Base-by-base conservation (phyloP, 768 basidiomycete genomes). In the Candolleomyces eurysporus region DNA sequence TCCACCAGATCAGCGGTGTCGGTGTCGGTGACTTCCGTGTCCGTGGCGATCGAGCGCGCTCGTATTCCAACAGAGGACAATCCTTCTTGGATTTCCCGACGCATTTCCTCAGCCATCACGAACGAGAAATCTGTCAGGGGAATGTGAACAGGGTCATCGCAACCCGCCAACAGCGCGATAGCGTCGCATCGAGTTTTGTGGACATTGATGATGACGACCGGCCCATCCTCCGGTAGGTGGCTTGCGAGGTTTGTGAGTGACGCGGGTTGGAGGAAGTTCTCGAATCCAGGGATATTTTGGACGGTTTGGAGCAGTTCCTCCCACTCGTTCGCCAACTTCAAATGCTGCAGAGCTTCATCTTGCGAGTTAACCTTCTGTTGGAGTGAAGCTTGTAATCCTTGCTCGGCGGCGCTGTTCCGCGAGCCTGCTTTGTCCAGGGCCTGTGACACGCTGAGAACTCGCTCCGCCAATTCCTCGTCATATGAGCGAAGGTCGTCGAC, bases 401-500 rank as follows among this genome's bases (percentile, higher is more conserved):
- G 10, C 14, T 40, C 19, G 0, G 19, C 16, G 26, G 26, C 32
- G 7, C 42, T 16, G 2, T 13, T 32, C 16, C 30, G 31, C 14
- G 58, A 49, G 2, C 58, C 32, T 6, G 58, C 58, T 21, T 40
- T 39, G 19, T 59, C 58, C 48, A 59, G n/a, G 32, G 42, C 48
- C 30, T 59, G 45, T 3, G 58, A 59, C 19, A 59, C 48, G 16
- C 11, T n/a, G 14, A 51, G 14, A 0, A 59, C 30, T 11, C 48
- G 58, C 7, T 59, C 31, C 6, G 71, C 68, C 22, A 72, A 68
- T 7, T 61, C 59, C n/a, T 70, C 60, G 31, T 66, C 66, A 6
- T 26, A 19, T 2, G 42, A 39, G 26, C 30, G 65, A 2, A 71
- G 58, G 14, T 60, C 55, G 16, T 66, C 65, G 5, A 70, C n/a